phyloP scores from a whole-genome alignment of 345 rosid species.

The Trapa incisa region DNA sequence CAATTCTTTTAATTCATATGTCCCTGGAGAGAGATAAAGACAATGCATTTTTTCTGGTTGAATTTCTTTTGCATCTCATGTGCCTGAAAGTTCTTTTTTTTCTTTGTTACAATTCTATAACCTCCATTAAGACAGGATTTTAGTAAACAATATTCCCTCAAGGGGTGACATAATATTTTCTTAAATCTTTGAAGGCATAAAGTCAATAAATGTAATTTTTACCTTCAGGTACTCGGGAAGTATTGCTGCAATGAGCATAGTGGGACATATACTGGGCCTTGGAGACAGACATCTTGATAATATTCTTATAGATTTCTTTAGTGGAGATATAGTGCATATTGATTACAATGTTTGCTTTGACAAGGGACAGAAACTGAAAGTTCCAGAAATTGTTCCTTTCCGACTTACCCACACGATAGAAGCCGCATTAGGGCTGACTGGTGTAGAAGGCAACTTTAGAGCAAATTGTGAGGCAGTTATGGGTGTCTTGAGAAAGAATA shows the following conservation, averaged over 20 bases:
- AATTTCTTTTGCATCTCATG: background rate
- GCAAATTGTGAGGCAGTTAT: constrained; percentile 79
- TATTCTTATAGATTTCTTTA: constrained; percentile 77
- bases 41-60: background rate
- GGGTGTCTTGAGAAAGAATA: constrained; percentile 65
- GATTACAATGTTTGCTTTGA: constrained; percentile 95
- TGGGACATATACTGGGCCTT: constrained; percentile 83
- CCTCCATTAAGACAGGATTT: background rate
- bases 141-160: background rate
- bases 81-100: background rate
- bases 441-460: constrained; percentile 72
- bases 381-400: constrained; percentile 91
- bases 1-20: background rate
- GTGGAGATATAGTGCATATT: constrained; percentile 88
- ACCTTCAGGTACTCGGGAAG: constrained; percentile 75
- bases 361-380: constrained; percentile 77
- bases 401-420: constrained; percentile 86
- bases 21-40: background rate
- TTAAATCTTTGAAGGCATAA: background rate
- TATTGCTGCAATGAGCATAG: constrained; percentile 95
- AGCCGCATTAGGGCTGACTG: constrained; percentile 77
- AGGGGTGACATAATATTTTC: background rate
- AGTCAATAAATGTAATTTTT: constrained; percentile 2
- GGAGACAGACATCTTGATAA: constrained; percentile 95
- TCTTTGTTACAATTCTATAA: background rate